phyloP scores from a whole-genome alignment of 2,329 filamentous ascomycete species.

The Pezicula neosporulosa region DNA sequence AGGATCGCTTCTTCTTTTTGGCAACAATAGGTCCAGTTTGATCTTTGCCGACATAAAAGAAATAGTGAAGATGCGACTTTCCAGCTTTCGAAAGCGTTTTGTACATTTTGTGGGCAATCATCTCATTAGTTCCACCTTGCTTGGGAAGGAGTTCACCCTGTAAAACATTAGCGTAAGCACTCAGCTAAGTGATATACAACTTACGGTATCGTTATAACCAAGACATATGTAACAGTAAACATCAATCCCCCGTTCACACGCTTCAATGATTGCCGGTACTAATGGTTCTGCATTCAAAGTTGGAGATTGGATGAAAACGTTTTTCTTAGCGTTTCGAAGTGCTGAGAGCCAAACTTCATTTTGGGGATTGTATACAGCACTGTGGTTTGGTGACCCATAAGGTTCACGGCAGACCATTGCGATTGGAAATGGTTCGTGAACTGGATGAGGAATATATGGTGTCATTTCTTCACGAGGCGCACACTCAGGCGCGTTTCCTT shows the following conservation, averaged over 20 bases:
- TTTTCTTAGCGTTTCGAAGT: constrained; percentile 57
- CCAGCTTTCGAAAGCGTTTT: constrained; percentile 45
- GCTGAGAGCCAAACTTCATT: constrained; percentile 73
- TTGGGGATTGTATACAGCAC: constrained; percentile 62
- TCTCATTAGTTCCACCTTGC: constrained; percentile 75
- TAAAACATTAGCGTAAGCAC: neutral
- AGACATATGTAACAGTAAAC: constrained; percentile 71
- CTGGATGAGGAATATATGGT: constrained; percentile 57
- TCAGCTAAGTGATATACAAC: constrained; percentile 15
- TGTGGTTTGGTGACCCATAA: constrained; percentile 60
- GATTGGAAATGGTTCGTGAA: constrained; percentile 60
- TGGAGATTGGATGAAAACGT: constrained; percentile 76
- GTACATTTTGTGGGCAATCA: constrained; percentile 60
- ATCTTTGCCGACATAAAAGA: constrained; percentile 73
- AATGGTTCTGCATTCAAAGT: constrained; percentile 71
- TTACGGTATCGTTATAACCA: constrained; percentile 70
- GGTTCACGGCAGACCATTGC: constrained; percentile 68
- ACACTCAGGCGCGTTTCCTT: constrained; percentile 50
- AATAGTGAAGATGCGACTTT: constrained; percentile 51
- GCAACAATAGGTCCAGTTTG: constrained; percentile 66
- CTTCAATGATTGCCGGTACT: constrained; percentile 58
- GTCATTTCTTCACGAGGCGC: constrained; percentile 54
- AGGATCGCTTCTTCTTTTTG: constrained; percentile 60
- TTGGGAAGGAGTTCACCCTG: constrained; percentile 70
- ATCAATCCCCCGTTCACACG: constrained; percentile 63